A percentile compares a stretch with the other conserved stretches of the same genome.
phyloP scores from a whole-genome alignment of 2,329 filamentous ascomycete species.

The Tolypocladium sp. region DNA sequence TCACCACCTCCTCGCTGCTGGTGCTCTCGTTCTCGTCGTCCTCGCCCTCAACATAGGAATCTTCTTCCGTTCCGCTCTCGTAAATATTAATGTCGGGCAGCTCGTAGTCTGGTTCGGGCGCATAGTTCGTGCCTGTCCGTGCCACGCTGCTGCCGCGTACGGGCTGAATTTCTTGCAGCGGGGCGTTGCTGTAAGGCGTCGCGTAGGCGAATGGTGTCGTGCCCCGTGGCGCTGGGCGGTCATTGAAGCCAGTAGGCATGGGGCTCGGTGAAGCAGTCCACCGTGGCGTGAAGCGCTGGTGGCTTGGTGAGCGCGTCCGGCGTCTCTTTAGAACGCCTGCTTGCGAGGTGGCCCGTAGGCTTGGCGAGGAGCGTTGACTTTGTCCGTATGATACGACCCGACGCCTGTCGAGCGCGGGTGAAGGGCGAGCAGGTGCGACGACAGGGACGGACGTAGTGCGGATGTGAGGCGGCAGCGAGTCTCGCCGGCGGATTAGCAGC shows the following conservation, averaged over 20 bases:
- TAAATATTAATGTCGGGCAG: constrained; percentile 26
- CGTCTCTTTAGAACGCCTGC: constrained; percentile 35
- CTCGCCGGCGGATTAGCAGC: constrained; percentile 25
- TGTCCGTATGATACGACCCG: constrained; percentile 35
- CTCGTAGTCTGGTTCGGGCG: constrained; percentile 24
- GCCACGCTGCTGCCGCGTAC: constrained; percentile 18
- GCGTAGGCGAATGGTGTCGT: constrained; percentile 62
- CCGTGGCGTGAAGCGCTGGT: constrained; percentile 44
- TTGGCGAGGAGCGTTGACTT: constrained; percentile 22
- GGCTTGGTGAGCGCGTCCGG: constrained; percentile 49
- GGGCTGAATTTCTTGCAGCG: constrained; percentile 30
- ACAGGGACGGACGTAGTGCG: constrained; percentile 46
- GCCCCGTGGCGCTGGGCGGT: constrained; percentile 17
- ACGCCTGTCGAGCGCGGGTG: constrained; percentile 30
- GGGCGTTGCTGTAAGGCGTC: constrained; percentile 61
- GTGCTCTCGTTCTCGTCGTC: constrained; percentile 13
- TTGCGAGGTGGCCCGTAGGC: constrained; percentile 13
- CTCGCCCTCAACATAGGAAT: constrained; percentile 17
- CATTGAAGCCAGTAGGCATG: constrained; percentile 22
- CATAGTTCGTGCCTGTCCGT: constrained; percentile 17
- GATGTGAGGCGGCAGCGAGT: constrained; percentile 36
- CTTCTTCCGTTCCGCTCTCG: constrained; percentile 26
- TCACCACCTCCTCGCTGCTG: constrained; percentile 15
- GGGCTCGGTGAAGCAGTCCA: constrained; percentile 42
- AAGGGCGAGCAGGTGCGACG: constrained; percentile 23